Evolutionary conservation across 306 rosid genomes (phyloP), one percentile per base, ranked within the genome.

Genomic region (Myrica gale): DNA sequence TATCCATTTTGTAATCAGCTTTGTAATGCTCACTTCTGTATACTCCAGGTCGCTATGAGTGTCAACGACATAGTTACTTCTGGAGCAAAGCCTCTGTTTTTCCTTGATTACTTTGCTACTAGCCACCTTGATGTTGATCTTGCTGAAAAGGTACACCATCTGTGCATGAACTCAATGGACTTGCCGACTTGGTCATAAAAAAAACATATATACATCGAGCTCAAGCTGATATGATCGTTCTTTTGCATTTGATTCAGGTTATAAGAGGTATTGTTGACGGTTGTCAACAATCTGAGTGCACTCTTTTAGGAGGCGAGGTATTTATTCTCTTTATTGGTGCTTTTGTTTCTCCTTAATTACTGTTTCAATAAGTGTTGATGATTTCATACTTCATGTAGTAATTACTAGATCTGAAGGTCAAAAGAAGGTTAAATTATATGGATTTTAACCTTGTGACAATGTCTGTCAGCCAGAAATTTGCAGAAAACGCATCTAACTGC

Each of bases 221-320:
- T 16, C 61, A 48, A 71, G 62, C 73, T 53, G 51, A 63, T 41
- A 12, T 39, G n/a, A 4, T 32, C 77, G 72, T 52, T 37, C 39
- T 11, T 39, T 71, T 76, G 32, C 13, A 5, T 54, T 32, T 16
- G 46, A 20, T 80, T 51, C 68, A 95, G 99, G 99, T 95, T 71
- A 84, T 95, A 46, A 95, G 86, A 83, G 99, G 99, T 47, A 92
- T 92, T 37, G 96, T 95, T 62, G 84, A 89, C 58, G 99, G 97
- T 81, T 95, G 97, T 78, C 87, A 88, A 80, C 93, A 88, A 83
- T 95, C 97, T 69, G 97, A 92, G 58, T 92, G 97, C 43, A 87
- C 56, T 52, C 97, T 95, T 68, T 84, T 90, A 50, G 99, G 97
- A 51, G 99, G 99, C 77, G 99, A 95, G 99, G 99, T 95, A 94